Conservation (phyloP, 192 early-diverging fungal species). For the Linnemannia exigua region DNA sequence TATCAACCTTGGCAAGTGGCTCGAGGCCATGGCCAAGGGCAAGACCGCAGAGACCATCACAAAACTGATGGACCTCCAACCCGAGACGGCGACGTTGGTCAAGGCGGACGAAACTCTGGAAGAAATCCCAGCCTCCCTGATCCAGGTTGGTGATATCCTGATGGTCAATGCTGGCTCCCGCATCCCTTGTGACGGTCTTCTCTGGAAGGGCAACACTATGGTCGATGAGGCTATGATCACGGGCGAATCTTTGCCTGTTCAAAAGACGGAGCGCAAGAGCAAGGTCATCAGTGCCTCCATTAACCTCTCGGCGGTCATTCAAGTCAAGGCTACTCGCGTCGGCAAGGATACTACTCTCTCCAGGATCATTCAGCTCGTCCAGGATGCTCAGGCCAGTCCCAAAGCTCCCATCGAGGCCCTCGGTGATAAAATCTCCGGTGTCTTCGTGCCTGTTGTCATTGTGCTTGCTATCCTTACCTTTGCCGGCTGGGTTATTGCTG, state of each 20-base stretch:
- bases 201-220: slow-evolving; percentile 65
- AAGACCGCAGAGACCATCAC: slow-evolving; percentile 84
- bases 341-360: slow-evolving; percentile 75
- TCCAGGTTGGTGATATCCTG: slow-evolving; percentile 80
- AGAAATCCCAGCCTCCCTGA: slow-evolving; percentile 52
- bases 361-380: slow-evolving; percentile 73
- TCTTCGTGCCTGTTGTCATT: slow-evolving; percentile 78
- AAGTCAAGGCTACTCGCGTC: slow-evolving; percentile 74
- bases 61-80: slow-evolving; percentile 81
- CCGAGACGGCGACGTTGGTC: slow-evolving; percentile 76
- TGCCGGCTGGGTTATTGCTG: slow-evolving; percentile 66
- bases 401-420: slow-evolving; percentile 77
- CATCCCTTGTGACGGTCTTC: slow-evolving; percentile 81
- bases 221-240: slow-evolving; percentile 89
- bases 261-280: slow-evolving; percentile 65
- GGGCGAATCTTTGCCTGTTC: slow-evolving; percentile 81
- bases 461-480: slow-evolving; percentile 69
- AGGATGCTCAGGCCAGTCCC: slow-evolving; percentile 73
- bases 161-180: slow-evolving; percentile 75
- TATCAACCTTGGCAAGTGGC: slow-evolving; percentile 86
- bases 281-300: slow-evolving; percentile 75
- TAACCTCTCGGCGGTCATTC: slow-evolving; percentile 68
- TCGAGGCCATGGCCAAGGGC: slow-evolving; percentile 85
- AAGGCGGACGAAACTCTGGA: slow-evolving; percentile 41
- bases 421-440: slow-evolving; percentile 71